A percentile compares a stretch with the other conserved stretches of the same genome.
These are phyloP conservation scores for Fusarium scirpi DNA, from an alignment of 2,329 filamentous ascomycete genomes.

Conservation along the genomic window DNA sequence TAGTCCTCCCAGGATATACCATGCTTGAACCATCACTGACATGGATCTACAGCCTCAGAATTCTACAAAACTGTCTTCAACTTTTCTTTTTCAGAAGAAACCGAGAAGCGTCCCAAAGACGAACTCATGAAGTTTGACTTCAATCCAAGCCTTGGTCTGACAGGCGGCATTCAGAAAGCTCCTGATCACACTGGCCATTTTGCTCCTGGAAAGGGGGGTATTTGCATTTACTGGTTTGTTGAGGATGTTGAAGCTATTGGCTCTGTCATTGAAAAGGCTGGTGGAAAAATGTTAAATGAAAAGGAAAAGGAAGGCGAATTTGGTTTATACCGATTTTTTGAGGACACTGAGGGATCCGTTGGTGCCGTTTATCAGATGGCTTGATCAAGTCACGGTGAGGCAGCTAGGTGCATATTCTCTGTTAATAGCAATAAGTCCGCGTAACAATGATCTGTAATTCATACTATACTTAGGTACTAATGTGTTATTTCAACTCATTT, in stretches of 20 bases:
- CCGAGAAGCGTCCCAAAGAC: constrained; percentile 24
- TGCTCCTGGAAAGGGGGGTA: constrained; percentile 45
- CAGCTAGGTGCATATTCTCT: background rate
- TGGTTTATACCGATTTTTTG: constrained; percentile 49
- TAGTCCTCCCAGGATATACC: background rate
- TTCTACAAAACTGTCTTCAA: constrained; percentile 50
- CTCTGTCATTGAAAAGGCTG: constrained; percentile 44
- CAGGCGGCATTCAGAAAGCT: constrained; percentile 47
- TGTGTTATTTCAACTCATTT: background rate
- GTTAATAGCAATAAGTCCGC: background rate
- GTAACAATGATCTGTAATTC: background rate
- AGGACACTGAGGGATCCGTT: constrained; percentile 50
- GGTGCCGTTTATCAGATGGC: constrained; percentile 49
- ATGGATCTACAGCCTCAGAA: constrained; percentile 37
- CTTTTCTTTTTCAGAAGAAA: constrained; percentile 40
- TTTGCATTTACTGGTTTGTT: constrained; percentile 49
- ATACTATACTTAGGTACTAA: background rate
- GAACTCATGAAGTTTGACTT: constrained; percentile 48
- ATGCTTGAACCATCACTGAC: background rate
- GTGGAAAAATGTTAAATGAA: constrained; percentile 48
- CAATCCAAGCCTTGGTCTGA: constrained; percentile 45
- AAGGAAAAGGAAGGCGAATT: constrained; percentile 45
- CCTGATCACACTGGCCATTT: constrained; percentile 44
- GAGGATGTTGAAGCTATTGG: constrained; percentile 47
- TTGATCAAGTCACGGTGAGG: background rate